Percentiles rank a stretch among this genome's conserved stretches.
Conservation (phyloP, 306 rosid species). For the Medicago lupulina region DNA sequence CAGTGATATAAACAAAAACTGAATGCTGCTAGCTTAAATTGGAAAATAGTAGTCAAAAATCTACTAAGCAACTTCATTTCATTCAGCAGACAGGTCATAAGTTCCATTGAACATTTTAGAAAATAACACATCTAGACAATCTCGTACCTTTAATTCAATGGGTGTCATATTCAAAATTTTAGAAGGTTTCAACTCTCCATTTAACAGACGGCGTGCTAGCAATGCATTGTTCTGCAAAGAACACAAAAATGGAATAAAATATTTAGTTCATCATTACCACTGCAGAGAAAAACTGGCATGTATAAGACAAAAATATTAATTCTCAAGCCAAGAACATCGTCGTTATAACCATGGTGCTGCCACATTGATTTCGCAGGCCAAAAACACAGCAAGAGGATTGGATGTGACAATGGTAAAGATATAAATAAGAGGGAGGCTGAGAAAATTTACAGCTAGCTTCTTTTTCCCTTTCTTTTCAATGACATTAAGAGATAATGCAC, state of each 20-base stretch:
- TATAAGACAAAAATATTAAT: constrained; percentile 6
- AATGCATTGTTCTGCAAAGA: constrained; percentile 63
- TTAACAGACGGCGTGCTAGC: constrained; percentile 72
- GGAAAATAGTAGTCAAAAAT: constrained; percentile 20
- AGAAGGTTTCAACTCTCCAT: constrained; percentile 84
- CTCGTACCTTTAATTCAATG: constrained; percentile 83
- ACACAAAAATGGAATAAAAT: constrained; percentile 6
- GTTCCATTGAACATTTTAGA: not conserved
- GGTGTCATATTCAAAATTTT: constrained; percentile 88
- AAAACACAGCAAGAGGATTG: constrained; percentile 22
- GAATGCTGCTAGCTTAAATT: constrained; percentile 14
- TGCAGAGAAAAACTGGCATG: not conserved
- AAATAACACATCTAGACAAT: constrained; percentile 6
- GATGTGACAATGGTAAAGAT: not conserved
- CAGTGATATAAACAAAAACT: not conserved
- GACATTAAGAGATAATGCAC: not conserved
- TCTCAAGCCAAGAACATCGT: constrained; percentile 1
- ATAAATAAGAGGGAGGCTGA: constrained; percentile 3
- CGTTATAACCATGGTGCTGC: not conserved
- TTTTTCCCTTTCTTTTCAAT: constrained; percentile 22
- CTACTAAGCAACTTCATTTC: constrained; percentile 27
- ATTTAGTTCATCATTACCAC: constrained; percentile 18
- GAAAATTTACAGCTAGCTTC: constrained; percentile 7
- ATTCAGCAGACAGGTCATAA: constrained; percentile 11
- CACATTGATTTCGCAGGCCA: not conserved